These are phyloP conservation scores for Mycena olivaceomarginata DNA, from an alignment of 768 basidiomycete species.

Conservation along the genomic window DNA sequence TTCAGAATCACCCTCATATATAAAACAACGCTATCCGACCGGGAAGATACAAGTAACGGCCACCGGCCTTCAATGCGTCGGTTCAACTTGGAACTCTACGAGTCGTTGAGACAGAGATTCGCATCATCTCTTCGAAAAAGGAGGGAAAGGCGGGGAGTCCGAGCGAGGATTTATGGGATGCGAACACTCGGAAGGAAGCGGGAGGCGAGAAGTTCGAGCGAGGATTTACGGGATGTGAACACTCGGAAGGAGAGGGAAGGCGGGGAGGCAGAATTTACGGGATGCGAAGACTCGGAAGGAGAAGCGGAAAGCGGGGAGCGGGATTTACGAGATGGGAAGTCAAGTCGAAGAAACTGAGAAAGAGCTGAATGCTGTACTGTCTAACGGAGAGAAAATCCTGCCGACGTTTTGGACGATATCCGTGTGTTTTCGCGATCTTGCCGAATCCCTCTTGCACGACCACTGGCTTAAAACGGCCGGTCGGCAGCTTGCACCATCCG, in stretches of 20 bases:
- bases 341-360: too few species aligned
- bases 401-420: too few species aligned
- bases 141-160: not conserved
- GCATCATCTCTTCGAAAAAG: not conserved
- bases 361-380: too few species aligned
- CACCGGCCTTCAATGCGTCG: conserved; percentile 3
- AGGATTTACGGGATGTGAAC: not conserved
- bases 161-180: not conserved
- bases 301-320: not conserved
- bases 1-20: not conserved
- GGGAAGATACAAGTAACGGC: not conserved
- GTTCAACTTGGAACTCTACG: conserved; percentile 13
- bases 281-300: not conserved
- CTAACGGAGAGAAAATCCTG: too few species aligned
- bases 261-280: not conserved
- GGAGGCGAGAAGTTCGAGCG: not conserved
- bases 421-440: too few species aligned
- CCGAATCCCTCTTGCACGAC: too few species aligned
- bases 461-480: too few species aligned
- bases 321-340: too few species aligned
- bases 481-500: too few species aligned
- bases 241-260: not conserved
- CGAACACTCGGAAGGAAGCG: not conserved
- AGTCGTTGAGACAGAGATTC: conserved; percentile 1
- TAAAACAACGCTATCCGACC: not conserved